Evolutionary conservation across 176 grass and related monocot species (phyloP).

Genomic region (Raddia distichophylla): DNA sequence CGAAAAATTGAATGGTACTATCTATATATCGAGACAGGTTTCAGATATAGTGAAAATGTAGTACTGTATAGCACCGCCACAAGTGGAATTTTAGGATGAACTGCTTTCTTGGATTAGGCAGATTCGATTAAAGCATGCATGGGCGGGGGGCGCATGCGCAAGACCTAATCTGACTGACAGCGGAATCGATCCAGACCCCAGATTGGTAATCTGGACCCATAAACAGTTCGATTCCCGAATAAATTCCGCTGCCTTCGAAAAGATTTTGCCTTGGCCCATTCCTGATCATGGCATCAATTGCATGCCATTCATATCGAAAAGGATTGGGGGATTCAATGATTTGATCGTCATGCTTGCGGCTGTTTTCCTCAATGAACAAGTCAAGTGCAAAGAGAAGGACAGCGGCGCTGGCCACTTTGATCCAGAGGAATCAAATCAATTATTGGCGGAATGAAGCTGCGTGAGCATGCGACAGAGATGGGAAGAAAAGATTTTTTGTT

Average conservation of each 20-base stretch:
- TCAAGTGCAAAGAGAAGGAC: not conserved
- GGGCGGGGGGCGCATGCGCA: not conserved
- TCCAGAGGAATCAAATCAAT: slow-evolving; percentile 25
- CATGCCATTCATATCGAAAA: not conserved
- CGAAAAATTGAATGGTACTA: too few species aligned
- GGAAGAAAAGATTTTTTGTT: not conserved
- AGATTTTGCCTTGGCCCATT: not conserved
- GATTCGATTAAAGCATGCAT: not conserved
- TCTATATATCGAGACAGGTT: too few species aligned
- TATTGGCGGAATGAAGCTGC: not conserved
- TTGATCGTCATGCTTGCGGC: not conserved
- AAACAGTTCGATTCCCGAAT: not conserved
- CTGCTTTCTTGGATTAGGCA: not conserved
- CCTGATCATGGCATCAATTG: not conserved
- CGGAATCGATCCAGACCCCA: slow-evolving; percentile 26
- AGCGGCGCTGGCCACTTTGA: not conserved
- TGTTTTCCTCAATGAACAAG: not conserved
- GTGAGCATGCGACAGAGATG: not conserved
- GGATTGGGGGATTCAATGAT: not conserved
- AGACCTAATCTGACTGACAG: not conserved
- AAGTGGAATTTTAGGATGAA: not conserved
- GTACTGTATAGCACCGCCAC: too few species aligned
- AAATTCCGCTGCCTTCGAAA: not conserved
- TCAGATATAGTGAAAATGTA: too few species aligned
- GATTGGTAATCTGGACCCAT: not conserved